These are phyloP conservation scores for Penicillium coffeae DNA, from an alignment of 495 filamentous ascomycete species.

Conservation along the genomic window DNA sequence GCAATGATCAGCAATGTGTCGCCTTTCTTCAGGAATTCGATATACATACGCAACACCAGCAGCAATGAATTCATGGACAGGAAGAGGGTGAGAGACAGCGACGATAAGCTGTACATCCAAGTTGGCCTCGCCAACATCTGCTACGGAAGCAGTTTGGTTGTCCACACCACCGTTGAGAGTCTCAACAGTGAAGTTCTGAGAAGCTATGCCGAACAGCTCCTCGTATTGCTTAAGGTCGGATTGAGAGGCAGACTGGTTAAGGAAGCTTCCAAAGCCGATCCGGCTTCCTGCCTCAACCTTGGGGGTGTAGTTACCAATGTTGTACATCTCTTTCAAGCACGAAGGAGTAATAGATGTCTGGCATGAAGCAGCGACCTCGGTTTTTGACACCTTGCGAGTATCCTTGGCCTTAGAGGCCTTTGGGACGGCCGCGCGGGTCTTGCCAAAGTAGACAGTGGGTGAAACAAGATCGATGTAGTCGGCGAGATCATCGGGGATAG, in stretches of 20 bases:
- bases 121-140: conserved; percentile 56
- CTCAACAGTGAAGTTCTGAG: conserved; percentile 53
- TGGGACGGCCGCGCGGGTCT: conserved; percentile 24
- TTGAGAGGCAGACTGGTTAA: conserved; percentile 44
- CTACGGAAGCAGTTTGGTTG: conserved; percentile 39
- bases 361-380: conserved; percentile 38
- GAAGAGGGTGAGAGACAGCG: conserved; percentile 52
- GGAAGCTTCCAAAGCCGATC: conserved; percentile 56
- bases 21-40: background rate
- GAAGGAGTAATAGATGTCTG: conserved; percentile 51
- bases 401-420: conserved; percentile 11
- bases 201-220: conserved; percentile 29
- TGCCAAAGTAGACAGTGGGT: conserved; percentile 58
- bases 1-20: background rate
- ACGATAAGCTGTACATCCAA: conserved; percentile 64
- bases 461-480: conserved; percentile 53
- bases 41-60: conserved; percentile 49
- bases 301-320: conserved; percentile 47
- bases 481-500: conserved; percentile 54
- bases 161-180: conserved; percentile 53
- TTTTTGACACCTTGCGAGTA: conserved; percentile 3
- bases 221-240: conserved; percentile 33
- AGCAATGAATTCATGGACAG: conserved; percentile 58
- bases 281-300: conserved; percentile 41
- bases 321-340: conserved; percentile 60